Evolutionary conservation across 768 basidiomycete genomes (phyloP).

Genomic region (Russula olivacea): DNA sequence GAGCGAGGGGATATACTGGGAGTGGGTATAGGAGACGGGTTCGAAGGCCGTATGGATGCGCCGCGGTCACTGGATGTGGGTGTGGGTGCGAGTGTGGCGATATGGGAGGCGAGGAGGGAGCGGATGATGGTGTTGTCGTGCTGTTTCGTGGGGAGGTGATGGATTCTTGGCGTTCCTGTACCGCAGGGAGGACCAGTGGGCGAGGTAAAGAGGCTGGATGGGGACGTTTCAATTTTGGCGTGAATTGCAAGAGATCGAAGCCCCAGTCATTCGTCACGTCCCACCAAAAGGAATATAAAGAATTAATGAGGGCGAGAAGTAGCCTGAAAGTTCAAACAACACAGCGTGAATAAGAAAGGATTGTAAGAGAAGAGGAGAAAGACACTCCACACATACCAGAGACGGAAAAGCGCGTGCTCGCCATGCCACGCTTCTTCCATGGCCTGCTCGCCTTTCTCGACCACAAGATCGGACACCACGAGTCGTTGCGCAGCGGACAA

Average conservation of each 20-base stretch:
- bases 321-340: conserved; percentile 49
- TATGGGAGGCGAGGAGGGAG: neutral
- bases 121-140: neutral
- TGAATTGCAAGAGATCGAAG: conserved; percentile 56
- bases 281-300: conserved; percentile 98
- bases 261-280: conserved; percentile 99
- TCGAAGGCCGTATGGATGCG: conserved; percentile 70
- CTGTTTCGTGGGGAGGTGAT: conserved; percentile 22
- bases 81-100: neutral
- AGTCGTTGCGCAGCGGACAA: conserved; percentile 86
- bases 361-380: neutral
- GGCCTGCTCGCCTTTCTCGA: conserved; percentile 42
- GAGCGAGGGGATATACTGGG: conserved; percentile 74
- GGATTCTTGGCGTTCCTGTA: conserved; percentile 35
- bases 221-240: conserved; percentile 20
- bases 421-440: conserved; percentile 57
- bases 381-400: conserved; percentile 52
- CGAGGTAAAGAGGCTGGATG: conserved; percentile 35
- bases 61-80: conserved; percentile 20
- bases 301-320: conserved; percentile 78
- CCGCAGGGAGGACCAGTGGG: conserved; percentile 42
- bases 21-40: conserved; percentile 71
- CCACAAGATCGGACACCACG: conserved; percentile 54
- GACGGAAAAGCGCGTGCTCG: conserved; percentile 70
- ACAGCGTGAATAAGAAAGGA: neutral